A percentile compares a stretch with the other conserved stretches of the same genome.
These are phyloP conservation scores for Cenchrus purpureus DNA, from an alignment of 176 grass and related monocot species.

Conservation along the genomic window DNA sequence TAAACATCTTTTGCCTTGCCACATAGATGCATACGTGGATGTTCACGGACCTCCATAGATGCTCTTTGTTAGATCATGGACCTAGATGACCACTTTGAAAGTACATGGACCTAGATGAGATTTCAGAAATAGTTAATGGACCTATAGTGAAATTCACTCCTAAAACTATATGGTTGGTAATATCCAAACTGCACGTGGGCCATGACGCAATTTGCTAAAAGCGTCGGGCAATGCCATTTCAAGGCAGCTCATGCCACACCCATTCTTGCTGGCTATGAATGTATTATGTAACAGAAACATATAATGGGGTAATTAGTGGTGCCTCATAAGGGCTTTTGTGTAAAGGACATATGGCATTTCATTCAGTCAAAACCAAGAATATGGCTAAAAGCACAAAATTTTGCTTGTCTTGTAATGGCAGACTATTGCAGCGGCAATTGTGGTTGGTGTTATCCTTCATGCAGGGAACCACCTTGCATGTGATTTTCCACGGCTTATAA, in stretches of 20 bases:
- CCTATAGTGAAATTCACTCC: too few relatives aligned
- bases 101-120: too few relatives aligned
- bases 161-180: conserved; percentile 26
- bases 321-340: neutral
- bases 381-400: conserved; percentile 40
- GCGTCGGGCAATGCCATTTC: conserved; percentile 18
- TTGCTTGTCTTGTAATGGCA: conserved; percentile 62
- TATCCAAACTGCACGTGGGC: neutral
- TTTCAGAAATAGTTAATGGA: too few relatives aligned
- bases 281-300: neutral
- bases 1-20: too few relatives aligned
- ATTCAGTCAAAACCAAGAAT: conserved; percentile 32
- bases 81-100: too few relatives aligned
- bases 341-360: conserved; percentile 8
- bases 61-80: too few relatives aligned
- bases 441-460: conserved; percentile 87
- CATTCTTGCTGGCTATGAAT: neutral
- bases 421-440: conserved; percentile 88
- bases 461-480: conserved; percentile 72
- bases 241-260: conserved; percentile 6
- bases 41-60: too few relatives aligned
- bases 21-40: too few relatives aligned
- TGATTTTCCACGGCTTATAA: conserved; percentile 86
- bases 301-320: neutral
- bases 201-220: conserved; percentile 25